phyloP scores from a whole-genome alignment of 495 filamentous ascomycete genomes.

The Tetracladium setigerum region DNA sequence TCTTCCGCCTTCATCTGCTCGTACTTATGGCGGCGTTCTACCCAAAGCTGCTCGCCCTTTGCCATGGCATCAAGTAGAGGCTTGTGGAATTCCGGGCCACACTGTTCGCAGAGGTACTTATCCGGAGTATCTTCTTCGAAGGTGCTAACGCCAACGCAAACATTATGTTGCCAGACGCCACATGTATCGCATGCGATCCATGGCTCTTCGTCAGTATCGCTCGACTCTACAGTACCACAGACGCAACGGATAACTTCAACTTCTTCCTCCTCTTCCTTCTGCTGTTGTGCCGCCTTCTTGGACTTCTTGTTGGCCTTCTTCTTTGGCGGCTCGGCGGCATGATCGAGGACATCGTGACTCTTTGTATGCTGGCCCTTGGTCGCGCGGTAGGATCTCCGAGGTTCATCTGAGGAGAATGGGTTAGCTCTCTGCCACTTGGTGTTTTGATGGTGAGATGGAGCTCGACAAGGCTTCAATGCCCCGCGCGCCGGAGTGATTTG shows the following conservation, averaged over 20 bases:
- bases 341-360: constrained; percentile 64
- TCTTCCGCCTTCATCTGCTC: constrained; percentile 42
- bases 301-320: constrained; percentile 47
- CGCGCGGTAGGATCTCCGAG: constrained; percentile 85
- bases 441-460: not conserved
- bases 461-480: not conserved
- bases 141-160: constrained; percentile 83
- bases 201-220: constrained; percentile 72
- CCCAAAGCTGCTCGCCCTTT: constrained; percentile 81
- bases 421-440: constrained; percentile 2
- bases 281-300: constrained; percentile 26
- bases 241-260: constrained; percentile 81
- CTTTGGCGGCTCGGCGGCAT: constrained; percentile 53
- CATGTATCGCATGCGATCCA: constrained; percentile 89
- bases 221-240: constrained; percentile 80
- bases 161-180: constrained; percentile 91
- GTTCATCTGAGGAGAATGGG: constrained; percentile 53
- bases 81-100: constrained; percentile 73
- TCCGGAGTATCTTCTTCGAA: constrained; percentile 66
- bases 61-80: constrained; percentile 64
- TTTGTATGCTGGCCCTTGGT: constrained; percentile 94
- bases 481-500: not conserved
- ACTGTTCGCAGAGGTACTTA: constrained; percentile 82
- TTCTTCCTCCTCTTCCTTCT: constrained; percentile 54
- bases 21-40: constrained; percentile 52